These are phyloP conservation scores for Sphagnum fallax DNA, from an alignment of 228 moss, liverwort and hornwort species.

Conservation along the genomic window DNA sequence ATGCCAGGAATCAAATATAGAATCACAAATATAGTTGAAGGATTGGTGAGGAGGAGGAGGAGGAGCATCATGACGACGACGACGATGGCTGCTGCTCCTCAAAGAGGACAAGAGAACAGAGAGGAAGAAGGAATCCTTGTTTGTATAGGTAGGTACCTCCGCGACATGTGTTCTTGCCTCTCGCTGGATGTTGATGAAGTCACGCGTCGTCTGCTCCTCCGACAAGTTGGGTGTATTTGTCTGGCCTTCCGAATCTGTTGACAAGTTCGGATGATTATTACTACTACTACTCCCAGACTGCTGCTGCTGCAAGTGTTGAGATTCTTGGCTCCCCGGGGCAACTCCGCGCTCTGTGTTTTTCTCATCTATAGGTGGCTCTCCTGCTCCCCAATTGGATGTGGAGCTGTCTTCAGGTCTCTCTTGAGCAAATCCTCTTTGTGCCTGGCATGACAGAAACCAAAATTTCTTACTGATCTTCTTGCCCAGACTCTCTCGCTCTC, in stretches of 20 bases:
- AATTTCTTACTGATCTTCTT: no score
- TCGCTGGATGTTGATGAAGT: conserved; percentile 49
- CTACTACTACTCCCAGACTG: conserved; percentile 7
- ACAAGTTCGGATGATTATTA: no score
- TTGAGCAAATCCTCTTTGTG: conserved; percentile 23
- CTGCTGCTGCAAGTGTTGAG: neutral
- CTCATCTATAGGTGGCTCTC: conserved; percentile 72
- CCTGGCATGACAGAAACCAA: neutral
- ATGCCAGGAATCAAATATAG: no score
- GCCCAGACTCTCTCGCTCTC: no score
- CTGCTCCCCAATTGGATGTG: conserved; percentile 59
- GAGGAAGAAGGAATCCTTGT: no score
- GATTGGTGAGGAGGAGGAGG: no score
- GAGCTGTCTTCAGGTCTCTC: conserved; percentile 49
- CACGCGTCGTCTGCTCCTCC: conserved; percentile 63
- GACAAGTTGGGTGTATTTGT: conserved; percentile 55
- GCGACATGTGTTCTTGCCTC: conserved; percentile 41
- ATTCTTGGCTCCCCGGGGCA: conserved; percentile 8
- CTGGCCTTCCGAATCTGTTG: conserved; percentile 53
- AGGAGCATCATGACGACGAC: no score
- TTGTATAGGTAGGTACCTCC: no score
- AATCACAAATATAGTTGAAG: no score
- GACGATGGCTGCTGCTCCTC: no score
- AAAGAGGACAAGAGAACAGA: no score
- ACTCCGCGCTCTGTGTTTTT: conserved; percentile 55